Evolutionary conservation across 108 stramenopile genomes (phyloP).

Genomic region (Schizochytrium sp.): DNA sequence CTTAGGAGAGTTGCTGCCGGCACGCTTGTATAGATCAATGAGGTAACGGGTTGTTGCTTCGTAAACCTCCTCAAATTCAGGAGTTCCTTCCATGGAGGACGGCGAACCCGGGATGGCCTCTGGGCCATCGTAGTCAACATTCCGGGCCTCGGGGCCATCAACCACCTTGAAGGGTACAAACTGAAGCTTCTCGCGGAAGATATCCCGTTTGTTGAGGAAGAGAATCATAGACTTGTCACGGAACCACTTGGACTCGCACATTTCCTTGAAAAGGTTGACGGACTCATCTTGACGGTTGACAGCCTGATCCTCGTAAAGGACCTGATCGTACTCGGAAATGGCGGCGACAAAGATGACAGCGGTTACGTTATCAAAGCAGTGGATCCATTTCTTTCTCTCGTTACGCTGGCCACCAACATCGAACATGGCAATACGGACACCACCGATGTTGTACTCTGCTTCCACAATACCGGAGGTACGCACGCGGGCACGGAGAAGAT

Average conservation of each 20-base stretch:
- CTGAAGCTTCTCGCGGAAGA: slow-evolving; percentile 78
- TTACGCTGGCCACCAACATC: slow-evolving; percentile 80
- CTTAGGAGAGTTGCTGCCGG: neutral
- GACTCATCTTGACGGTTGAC: slow-evolving; percentile 79
- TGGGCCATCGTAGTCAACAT: slow-evolving; percentile 14
- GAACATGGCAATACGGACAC: slow-evolving; percentile 68
- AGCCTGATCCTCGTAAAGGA: slow-evolving; percentile 75
- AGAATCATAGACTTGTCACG: slow-evolving; percentile 81
- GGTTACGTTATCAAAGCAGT: slow-evolving; percentile 82
- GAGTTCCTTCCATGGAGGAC: neutral
- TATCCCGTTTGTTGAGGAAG: slow-evolving; percentile 82
- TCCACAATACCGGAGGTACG: slow-evolving; percentile 95
- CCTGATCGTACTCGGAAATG: slow-evolving; percentile 82
- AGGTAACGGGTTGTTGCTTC: neutral
- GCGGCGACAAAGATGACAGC: slow-evolving; percentile 84
- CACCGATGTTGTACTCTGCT: slow-evolving; percentile 45
- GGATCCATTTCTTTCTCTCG: slow-evolving; percentile 82
- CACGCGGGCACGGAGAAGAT: slow-evolving; percentile 92
- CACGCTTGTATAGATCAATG: neutral
- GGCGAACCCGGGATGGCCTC: neutral
- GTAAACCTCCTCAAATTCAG: slow-evolving; percentile 33
- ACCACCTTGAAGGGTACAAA: neutral
- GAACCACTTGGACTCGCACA: slow-evolving; percentile 79
- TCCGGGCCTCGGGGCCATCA: neutral
- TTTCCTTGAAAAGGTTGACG: slow-evolving; percentile 79